A percentile compares a stretch with the other conserved stretches of the same genome.
Conservation (phyloP, 2,329 filamentous ascomycete genomes). For the Chaetomium sp. region DNA sequence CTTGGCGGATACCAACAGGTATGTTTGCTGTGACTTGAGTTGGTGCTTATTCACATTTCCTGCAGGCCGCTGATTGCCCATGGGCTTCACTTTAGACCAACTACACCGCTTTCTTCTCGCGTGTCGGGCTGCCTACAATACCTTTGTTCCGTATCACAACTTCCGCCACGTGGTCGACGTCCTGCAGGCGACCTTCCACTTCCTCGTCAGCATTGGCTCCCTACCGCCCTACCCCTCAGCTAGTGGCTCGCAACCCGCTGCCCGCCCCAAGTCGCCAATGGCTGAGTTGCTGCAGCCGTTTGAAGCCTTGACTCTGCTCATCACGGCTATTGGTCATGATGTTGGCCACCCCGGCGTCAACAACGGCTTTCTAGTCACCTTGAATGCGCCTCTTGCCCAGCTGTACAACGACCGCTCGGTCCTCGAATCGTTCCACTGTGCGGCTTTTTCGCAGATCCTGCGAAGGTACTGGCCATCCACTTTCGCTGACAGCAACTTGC, state of each 20-base stretch:
- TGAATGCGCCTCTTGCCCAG: slow-evolving; percentile 89
- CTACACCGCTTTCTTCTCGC: slow-evolving; percentile 80
- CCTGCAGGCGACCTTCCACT: slow-evolving; percentile 85
- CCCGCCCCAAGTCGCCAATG: slow-evolving; percentile 52
- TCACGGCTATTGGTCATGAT: slow-evolving; percentile 96
- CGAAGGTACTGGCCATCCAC: slow-evolving; percentile 83
- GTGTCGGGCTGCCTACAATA: slow-evolving; percentile 90
- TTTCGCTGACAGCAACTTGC: slow-evolving; percentile 72
- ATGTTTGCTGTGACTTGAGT: background rate
- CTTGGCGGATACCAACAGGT: slow-evolving; percentile 75
- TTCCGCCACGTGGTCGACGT: slow-evolving; percentile 97
- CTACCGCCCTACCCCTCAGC: slow-evolving; percentile 59
- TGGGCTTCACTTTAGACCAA: slow-evolving; percentile 50
- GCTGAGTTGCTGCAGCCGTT: slow-evolving; percentile 74
- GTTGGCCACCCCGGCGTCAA: slow-evolving; percentile 97
- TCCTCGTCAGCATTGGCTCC: slow-evolving; percentile 73
- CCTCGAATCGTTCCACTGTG: slow-evolving; percentile 94
- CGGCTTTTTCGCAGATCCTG: slow-evolving; percentile 92
- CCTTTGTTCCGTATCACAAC: slow-evolving; percentile 95
- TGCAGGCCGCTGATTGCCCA: background rate
- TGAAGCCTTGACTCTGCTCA: slow-evolving; percentile 79
- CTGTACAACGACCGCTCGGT: slow-evolving; percentile 97
- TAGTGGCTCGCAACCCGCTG: slow-evolving; percentile 21
- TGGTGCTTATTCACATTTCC: background rate
- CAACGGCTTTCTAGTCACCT: slow-evolving; percentile 87